Conservation (phyloP, 768 basidiomycete species). For the Rhodosporidiobolus odoratus region DNA sequence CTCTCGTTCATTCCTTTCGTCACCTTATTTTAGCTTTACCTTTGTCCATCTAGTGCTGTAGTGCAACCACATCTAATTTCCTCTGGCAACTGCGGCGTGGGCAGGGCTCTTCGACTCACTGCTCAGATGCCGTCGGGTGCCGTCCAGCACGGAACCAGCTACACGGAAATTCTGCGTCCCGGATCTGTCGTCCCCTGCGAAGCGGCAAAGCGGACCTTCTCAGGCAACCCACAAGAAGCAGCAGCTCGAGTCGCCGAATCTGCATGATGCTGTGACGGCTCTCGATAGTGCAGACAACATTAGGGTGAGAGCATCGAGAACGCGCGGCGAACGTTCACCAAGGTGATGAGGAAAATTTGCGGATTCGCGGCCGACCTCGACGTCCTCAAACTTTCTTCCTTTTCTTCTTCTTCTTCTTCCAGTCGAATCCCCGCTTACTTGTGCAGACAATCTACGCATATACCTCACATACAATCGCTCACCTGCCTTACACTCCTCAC, state of each 20-base stretch:
- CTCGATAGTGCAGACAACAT: background rate
- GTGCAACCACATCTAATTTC: background rate
- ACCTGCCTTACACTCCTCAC: background rate
- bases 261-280: background rate
- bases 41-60: background rate
- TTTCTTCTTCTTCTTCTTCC: slow-evolving; percentile 1
- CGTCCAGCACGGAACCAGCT: too few relatives aligned
- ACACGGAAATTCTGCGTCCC: too few relatives aligned
- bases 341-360: background rate
- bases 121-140: too few relatives aligned
- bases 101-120: too few relatives aligned
- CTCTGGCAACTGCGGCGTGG: background rate
- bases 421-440: too few relatives aligned
- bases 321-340: too few relatives aligned
- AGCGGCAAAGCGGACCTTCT: background rate
- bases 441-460: slow-evolving; percentile 17
- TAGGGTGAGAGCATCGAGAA: too few relatives aligned
- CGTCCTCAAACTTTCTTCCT: background rate
- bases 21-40: too few relatives aligned
- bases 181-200: background rate
- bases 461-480: background rate
- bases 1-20: too few relatives aligned
- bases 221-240: background rate
- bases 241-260: too few relatives aligned
- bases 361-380: background rate